phyloP scores from a whole-genome alignment of 768 basidiomycete species.

The Serendipita indica region DNA sequence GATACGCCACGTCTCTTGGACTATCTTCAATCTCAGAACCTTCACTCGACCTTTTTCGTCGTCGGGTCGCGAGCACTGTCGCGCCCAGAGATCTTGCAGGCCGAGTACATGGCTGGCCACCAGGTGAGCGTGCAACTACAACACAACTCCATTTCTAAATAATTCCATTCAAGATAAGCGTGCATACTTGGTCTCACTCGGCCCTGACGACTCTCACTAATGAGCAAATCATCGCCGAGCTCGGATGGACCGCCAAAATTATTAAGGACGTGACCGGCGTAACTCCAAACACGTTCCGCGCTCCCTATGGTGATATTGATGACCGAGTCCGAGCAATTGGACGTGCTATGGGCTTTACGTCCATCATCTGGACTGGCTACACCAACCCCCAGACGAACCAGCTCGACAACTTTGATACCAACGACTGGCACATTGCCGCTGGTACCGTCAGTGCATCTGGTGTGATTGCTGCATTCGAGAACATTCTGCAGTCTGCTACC shows the following conservation, averaged over 20 bases:
- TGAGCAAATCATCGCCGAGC: slow-evolving; percentile 71
- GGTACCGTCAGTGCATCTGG: slow-evolving; percentile 41
- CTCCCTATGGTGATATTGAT: slow-evolving; percentile 71
- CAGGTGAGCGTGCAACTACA: slow-evolving; percentile 44
- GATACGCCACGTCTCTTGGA: slow-evolving; percentile 61
- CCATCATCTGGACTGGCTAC: slow-evolving; percentile 74
- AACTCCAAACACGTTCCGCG: slow-evolving; percentile 65
- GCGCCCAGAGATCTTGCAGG: slow-evolving; percentile 51
- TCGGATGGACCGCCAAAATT: slow-evolving; percentile 75
- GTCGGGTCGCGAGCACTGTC: slow-evolving; percentile 70
- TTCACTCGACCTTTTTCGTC: slow-evolving; percentile 77
- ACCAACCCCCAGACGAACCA: slow-evolving; percentile 25
- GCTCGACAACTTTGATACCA: slow-evolving; percentile 51
- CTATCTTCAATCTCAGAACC: slow-evolving; percentile 45
- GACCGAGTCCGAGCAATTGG: slow-evolving; percentile 78
- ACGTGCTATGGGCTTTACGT: slow-evolving; percentile 64
- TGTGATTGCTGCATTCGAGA: slow-evolving; percentile 49
- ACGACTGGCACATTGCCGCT: slow-evolving; percentile 67
- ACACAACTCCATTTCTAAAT: neutral
- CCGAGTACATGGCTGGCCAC: slow-evolving; percentile 63
- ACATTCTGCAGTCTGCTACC: slow-evolving; percentile 49
- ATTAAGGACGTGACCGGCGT: slow-evolving; percentile 72
- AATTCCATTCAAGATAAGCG: slow-evolving; percentile 18
- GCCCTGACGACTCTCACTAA: slow-evolving; percentile 58
- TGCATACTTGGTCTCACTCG: slow-evolving; percentile 51